Evolutionary conservation across 1,284 basidiomycete genomes (phyloP).

Genomic region (Ustilago vetiveriae): DNA sequence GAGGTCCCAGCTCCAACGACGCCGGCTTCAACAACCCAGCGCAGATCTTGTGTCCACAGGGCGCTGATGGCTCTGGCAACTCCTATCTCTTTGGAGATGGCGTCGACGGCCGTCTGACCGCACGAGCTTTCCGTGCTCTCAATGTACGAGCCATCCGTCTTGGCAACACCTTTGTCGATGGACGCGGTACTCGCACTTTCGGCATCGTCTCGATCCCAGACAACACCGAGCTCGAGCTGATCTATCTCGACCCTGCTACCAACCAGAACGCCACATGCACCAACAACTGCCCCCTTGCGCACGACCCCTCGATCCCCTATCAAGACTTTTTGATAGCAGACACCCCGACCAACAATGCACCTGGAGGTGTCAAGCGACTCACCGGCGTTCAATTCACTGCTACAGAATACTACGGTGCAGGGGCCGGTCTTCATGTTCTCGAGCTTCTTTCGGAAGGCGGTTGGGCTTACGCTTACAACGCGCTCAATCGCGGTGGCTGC

Average conservation of each 20-base stretch:
- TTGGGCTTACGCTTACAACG: constrained; percentile 60
- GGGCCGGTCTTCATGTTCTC: constrained; percentile 84
- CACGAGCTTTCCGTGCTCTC: constrained; percentile 78
- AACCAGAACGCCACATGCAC: constrained; percentile 74
- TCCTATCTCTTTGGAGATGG: constrained; percentile 85
- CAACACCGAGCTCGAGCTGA: constrained; percentile 80
- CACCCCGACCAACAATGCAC: constrained; percentile 49
- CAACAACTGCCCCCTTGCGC: constrained; percentile 65
- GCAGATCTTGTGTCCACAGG: constrained; percentile 83
- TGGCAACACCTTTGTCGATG: constrained; percentile 85
- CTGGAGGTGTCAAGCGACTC: constrained; percentile 71
- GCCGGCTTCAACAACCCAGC: constrained; percentile 76
- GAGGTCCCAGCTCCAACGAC: constrained; percentile 76
- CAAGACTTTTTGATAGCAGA: constrained; percentile 84
- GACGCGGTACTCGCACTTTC: constrained; percentile 84
- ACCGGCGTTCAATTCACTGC: constrained; percentile 79
- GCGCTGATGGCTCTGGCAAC: constrained; percentile 78
- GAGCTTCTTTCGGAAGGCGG: constrained; percentile 87
- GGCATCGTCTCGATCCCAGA: constrained; percentile 82
- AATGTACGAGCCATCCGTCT: constrained; percentile 82
- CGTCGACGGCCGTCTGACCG: constrained; percentile 76
- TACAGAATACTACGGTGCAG: constrained; percentile 78
- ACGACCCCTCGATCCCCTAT: constrained; percentile 75
- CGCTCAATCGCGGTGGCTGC: constrained; percentile 56
- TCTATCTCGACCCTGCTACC: constrained; percentile 80